These are phyloP conservation scores for Kwoniella sp. DNA, from an alignment of 768 basidiomycete genomes.

Conservation along the genomic window DNA sequence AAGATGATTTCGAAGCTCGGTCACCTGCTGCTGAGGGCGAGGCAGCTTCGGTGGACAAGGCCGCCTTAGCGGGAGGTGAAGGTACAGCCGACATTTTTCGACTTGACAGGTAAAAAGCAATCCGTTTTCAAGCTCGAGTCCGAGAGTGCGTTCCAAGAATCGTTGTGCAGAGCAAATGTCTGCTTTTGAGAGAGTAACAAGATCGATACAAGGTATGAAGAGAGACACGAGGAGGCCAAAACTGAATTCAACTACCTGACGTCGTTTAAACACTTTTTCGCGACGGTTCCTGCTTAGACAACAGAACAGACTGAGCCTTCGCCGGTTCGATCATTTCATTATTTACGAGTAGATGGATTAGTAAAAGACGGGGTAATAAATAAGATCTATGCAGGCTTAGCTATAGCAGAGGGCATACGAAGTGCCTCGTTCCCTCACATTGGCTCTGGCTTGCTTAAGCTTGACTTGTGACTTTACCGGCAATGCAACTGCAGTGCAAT, in stretches of 20 bases:
- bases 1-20: slow-evolving; percentile 35
- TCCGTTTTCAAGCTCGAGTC: too few relatives aligned
- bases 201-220: neutral
- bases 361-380: neutral
- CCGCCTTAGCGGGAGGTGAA: neutral
- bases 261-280: too few relatives aligned
- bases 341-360: neutral
- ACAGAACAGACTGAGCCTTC: neutral
- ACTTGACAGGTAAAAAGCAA: too few relatives aligned
- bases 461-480: too few relatives aligned
- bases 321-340: neutral
- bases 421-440: neutral
- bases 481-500: too few relatives aligned
- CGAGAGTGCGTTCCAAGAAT: too few relatives aligned
- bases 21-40: slow-evolving; percentile 8
- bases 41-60: neutral
- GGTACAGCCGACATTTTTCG: slow-evolving; percentile 1
- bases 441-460: too few relatives aligned
- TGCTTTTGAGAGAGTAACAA: neutral
- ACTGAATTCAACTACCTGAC: too few relatives aligned
- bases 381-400: neutral
- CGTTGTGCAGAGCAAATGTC: neutral
- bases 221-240: too few relatives aligned
- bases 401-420: neutral
- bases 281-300: too few relatives aligned